These are phyloP conservation scores for Helicostylum pulchrum DNA, from an alignment of 192 early-diverging fungal genomes.

Conservation along the genomic window DNA sequence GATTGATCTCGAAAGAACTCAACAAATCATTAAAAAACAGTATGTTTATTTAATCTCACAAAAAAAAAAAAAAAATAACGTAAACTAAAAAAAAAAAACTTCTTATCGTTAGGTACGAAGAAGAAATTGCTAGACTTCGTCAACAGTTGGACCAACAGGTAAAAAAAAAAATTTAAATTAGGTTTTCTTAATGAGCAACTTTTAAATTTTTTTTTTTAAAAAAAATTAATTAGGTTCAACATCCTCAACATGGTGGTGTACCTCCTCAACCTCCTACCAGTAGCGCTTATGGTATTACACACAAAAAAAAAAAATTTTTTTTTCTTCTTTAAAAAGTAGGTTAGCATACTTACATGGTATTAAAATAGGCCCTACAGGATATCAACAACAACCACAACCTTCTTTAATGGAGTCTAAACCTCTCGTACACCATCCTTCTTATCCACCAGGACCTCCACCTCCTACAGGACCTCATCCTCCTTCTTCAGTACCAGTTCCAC, in stretches of 20 bases:
- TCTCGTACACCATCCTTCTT: conserved; percentile 14
- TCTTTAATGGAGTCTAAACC: conserved; percentile 35
- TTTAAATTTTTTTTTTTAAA: too few relatives aligned
- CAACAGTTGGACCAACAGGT: conserved; percentile 76
- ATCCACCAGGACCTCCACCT: conserved; percentile 8
- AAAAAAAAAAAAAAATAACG: neutral
- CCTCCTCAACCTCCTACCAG: conserved; percentile 4
- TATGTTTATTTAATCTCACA: conserved; percentile 42
- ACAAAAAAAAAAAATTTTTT: too few relatives aligned
- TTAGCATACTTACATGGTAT: neutral
- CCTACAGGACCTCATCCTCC: conserved; percentile 3
- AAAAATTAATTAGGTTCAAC: neutral
- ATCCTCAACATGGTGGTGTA: conserved; percentile 27
- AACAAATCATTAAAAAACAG: conserved; percentile 74
- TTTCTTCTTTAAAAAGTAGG: too few relatives aligned
- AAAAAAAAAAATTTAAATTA: neutral
- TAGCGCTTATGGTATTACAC: conserved; percentile 6
- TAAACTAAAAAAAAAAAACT: neutral
- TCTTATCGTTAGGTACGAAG: conserved; percentile 57
- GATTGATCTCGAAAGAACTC: conserved; percentile 79
- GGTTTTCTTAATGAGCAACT: neutral
- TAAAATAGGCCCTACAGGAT: neutral
- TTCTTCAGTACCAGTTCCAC: neutral
- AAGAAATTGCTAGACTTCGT: conserved; percentile 79
- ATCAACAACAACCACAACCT: conserved; percentile 14